These are phyloP conservation scores for Xerocomellus dryophilus DNA, from an alignment of 768 basidiomycete species.

Conservation along the genomic window DNA sequence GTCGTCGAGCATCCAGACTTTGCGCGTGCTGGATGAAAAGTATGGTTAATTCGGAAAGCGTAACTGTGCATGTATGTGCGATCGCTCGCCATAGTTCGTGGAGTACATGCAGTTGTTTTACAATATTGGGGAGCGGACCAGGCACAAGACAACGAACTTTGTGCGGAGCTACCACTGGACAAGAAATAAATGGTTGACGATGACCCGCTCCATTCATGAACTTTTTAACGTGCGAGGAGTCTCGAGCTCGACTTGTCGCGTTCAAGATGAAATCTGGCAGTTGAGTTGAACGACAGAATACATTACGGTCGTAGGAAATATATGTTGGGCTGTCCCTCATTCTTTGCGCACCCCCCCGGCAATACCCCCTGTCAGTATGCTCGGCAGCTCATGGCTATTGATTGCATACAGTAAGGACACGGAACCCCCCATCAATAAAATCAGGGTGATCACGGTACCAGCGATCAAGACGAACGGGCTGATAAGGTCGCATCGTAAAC, in stretches of 20 bases:
- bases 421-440: conserved; percentile 65
- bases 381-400: conserved; percentile 65
- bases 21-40: too few species aligned
- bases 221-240: background rate
- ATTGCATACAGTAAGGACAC: conserved; percentile 63
- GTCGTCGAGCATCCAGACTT: too few species aligned
- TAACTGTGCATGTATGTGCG: too few species aligned
- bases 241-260: background rate
- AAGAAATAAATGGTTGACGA: too few species aligned
- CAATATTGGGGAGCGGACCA: too few species aligned
- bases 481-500: background rate
- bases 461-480: conserved; percentile 75
- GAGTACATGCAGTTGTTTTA: too few species aligned
- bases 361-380: conserved; percentile 64
- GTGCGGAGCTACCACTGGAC: too few species aligned
- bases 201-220: background rate
- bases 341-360: conserved; percentile 51
- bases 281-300: background rate
- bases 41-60: too few species aligned
- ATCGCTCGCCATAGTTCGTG: too few species aligned
- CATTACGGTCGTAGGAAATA: background rate
- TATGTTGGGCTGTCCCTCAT: conserved; percentile 21
- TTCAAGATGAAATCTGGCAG: background rate
- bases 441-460: conserved; percentile 62
- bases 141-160: too few species aligned